These are phyloP conservation scores for Candida maris DNA, from an alignment of 805 yeast species.

Conservation along the genomic window DNA sequence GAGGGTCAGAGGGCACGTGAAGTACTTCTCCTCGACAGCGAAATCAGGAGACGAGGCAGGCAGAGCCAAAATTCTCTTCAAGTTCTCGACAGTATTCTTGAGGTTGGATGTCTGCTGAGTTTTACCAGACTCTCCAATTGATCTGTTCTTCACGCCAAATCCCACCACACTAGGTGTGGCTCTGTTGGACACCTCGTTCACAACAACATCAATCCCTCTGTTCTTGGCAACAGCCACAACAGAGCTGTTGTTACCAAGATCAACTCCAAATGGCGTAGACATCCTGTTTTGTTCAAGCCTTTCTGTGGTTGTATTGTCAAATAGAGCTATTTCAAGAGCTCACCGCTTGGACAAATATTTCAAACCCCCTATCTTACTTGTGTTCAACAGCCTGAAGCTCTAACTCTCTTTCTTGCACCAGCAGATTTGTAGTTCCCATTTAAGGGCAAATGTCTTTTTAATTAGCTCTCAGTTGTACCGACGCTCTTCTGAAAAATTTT, in stretches of 20 bases:
- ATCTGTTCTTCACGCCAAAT: constrained; percentile 84
- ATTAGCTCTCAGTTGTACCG: neutral
- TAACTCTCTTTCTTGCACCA: too few species aligned
- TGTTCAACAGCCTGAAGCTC: too few species aligned
- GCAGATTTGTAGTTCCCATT: too few species aligned
- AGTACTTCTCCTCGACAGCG: constrained; percentile 66
- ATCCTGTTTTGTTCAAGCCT: constrained; percentile 34
- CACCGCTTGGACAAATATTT: too few species aligned
- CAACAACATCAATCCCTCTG: constrained; percentile 97
- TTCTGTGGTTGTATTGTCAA: constrained; percentile 1
- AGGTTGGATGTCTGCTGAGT: constrained; percentile 94
- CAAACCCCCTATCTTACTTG: too few species aligned
- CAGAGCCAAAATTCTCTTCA: constrained; percentile 90
- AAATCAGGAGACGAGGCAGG: constrained; percentile 72
- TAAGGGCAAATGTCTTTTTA: constrained; percentile 1
- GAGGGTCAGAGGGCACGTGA: constrained; percentile 68
- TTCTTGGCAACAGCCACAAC: constrained; percentile 96
- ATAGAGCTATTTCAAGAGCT: neutral
- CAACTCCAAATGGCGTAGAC: constrained; percentile 97
- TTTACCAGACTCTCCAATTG: constrained; percentile 93
- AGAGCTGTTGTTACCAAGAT: constrained; percentile 92
- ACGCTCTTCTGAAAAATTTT: constrained; percentile 13
- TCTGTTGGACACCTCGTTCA: constrained; percentile 98
- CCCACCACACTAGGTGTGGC: constrained; percentile 88
- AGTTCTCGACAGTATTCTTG: constrained; percentile 92